Conservation (phyloP, 2,329 filamentous ascomycete genomes). For the Colletotrichum navitas region DNA sequence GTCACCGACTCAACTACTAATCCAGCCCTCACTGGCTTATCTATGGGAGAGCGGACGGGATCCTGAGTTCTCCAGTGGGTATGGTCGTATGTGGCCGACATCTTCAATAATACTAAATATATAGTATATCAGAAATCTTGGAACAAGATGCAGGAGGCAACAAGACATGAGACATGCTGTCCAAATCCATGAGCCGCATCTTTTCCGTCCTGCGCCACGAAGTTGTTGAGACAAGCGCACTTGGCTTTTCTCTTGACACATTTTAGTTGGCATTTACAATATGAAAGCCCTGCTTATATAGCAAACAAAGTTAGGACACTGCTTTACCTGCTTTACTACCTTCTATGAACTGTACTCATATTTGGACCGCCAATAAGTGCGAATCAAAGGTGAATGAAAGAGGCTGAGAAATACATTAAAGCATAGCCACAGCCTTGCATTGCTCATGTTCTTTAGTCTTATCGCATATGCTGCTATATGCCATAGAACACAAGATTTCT, state of each 20-base stretch:
- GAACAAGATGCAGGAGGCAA: too few species aligned
- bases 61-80: too few species aligned
- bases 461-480: constrained; percentile 39
- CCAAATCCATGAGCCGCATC: background rate
- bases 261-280: background rate
- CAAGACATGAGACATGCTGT: too few species aligned
- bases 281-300: background rate
- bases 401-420: background rate
- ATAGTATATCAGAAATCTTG: too few species aligned
- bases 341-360: background rate
- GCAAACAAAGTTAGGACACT: too few species aligned
- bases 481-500: constrained; percentile 41
- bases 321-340: too few species aligned
- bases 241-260: background rate
- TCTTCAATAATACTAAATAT: too few species aligned
- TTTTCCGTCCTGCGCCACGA: background rate
- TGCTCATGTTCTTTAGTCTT: background rate
- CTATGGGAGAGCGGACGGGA: too few species aligned
- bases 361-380: background rate
- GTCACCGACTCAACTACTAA: too few species aligned
- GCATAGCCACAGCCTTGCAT: constrained; percentile 7
- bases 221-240: background rate
- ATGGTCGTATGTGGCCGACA: too few species aligned
- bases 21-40: too few species aligned
- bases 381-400: background rate